Evolutionary conservation across 805 yeast genomes (phyloP).

Genomic region (Pichia eremophila): DNA sequence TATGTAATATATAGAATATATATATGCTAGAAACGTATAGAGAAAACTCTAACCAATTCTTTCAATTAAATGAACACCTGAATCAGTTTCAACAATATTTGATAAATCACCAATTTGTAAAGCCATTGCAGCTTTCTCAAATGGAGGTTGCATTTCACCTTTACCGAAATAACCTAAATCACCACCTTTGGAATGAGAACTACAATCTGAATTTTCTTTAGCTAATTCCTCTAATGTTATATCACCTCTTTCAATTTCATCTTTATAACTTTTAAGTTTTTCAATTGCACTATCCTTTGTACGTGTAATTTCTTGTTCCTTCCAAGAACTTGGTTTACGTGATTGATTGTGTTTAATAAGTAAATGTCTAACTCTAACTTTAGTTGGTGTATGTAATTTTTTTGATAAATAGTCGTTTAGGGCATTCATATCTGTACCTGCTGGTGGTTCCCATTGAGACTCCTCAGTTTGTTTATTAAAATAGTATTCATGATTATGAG

Average conservation of each 20-base stretch:
- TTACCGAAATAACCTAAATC: conserved; percentile 83
- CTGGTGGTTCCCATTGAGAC: conserved; percentile 89
- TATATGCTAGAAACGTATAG: no score
- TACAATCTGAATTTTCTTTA: conserved; percentile 76
- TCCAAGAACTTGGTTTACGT: conserved; percentile 91
- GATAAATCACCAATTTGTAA: conserved; percentile 78
- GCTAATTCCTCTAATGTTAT: conserved; percentile 66
- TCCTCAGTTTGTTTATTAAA: conserved; percentile 59
- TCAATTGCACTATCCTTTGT: conserved; percentile 77
- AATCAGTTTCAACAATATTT: conserved; percentile 76
- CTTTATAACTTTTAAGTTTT: conserved; percentile 47
- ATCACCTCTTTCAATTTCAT: conserved; percentile 54
- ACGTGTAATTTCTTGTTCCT: conserved; percentile 60
- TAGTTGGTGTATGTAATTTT: conserved; percentile 42
- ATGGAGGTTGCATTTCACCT: conserved; percentile 93
- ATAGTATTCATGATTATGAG: conserved; percentile 79
- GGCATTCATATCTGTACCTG: conserved; percentile 58
- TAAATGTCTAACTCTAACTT: conserved; percentile 74
- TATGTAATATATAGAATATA: no score
- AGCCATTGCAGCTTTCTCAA: conserved; percentile 79
- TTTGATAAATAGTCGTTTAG: conserved; percentile 48
- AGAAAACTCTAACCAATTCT: conserved; percentile 51
- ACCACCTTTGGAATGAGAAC: conserved; percentile 79
- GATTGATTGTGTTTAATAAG: conserved; percentile 75
- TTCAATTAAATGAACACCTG: conserved; percentile 84